Evolutionary conservation across 2,329 filamentous ascomycete genomes (phyloP).

Genomic region (Fusarium clavum): DNA sequence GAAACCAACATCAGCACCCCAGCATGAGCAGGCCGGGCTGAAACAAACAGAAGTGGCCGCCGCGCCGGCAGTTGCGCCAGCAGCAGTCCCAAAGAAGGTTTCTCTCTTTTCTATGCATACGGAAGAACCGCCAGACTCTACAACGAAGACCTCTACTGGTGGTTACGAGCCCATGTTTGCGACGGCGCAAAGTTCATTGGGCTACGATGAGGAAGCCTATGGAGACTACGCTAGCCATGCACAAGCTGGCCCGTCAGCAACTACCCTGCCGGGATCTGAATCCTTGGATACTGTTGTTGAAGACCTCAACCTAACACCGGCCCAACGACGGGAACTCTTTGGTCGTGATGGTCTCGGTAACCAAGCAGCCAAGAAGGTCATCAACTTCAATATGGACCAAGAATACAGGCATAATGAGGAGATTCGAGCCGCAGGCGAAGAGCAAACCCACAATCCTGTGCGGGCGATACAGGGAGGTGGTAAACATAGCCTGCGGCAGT

Average conservation of each 20-base stretch:
- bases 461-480: slow-evolving; percentile 79
- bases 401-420: slow-evolving; percentile 90
- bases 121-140: slow-evolving; percentile 52
- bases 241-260: slow-evolving; percentile 50
- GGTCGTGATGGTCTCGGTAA: slow-evolving; percentile 68
- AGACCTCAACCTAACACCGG: slow-evolving; percentile 81
- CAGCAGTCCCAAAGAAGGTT: slow-evolving; percentile 61
- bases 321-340: slow-evolving; percentile 85
- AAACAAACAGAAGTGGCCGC: slow-evolving; percentile 37
- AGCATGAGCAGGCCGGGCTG: slow-evolving; percentile 22
- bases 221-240: slow-evolving; percentile 49
- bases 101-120: slow-evolving; percentile 76
- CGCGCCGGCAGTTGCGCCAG: slow-evolving; percentile 17
- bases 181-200: slow-evolving; percentile 40
- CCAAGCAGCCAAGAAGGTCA: slow-evolving; percentile 66
- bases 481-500: slow-evolving; percentile 89
- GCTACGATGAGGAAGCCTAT: slow-evolving; percentile 41
- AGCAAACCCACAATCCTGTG: slow-evolving; percentile 83
- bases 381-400: slow-evolving; percentile 88
- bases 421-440: slow-evolving; percentile 75
- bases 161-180: slow-evolving; percentile 67
- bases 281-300: slow-evolving; percentile 78
- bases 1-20: slow-evolving; percentile 18
- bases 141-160: slow-evolving; percentile 39
- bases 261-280: slow-evolving; percentile 53